These are phyloP conservation scores for Calocybe gangraenosa DNA, from an alignment of 768 basidiomycete genomes.

Conservation along the genomic window DNA sequence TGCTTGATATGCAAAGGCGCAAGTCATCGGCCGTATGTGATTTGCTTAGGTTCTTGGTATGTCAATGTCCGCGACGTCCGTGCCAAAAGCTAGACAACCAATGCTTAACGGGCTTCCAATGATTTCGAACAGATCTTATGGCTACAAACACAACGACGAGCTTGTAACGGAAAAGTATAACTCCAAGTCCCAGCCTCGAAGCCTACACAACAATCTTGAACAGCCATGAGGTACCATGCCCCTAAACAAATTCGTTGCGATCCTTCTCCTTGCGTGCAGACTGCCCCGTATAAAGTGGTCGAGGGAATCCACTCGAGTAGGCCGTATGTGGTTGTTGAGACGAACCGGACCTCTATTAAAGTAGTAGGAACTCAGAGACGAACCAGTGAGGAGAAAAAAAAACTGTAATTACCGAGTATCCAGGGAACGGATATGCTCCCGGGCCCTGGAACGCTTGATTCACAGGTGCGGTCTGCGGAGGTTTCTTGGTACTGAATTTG, in stretches of 20 bases:
- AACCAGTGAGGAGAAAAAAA: conserved; percentile 1
- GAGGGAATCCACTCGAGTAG: conserved; percentile 15
- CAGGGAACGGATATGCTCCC: conserved; percentile 17
- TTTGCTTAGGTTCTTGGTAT: too few relatives aligned
- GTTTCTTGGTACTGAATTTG: conserved; percentile 11
- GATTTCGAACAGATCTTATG: neutral
- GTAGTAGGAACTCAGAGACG: conserved; percentile 1
- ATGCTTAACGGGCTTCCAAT: too few relatives aligned
- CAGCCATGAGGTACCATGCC: neutral
- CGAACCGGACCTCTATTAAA: conserved; percentile 8
- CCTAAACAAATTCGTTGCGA: conserved; percentile 6
- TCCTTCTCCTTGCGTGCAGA: conserved; percentile 14
- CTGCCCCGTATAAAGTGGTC: conserved; percentile 19
- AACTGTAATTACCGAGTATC: conserved; percentile 18
- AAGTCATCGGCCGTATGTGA: too few relatives aligned
- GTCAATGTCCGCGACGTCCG: too few relatives aligned
- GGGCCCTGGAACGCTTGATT: conserved; percentile 7
- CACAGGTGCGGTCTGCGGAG: conserved; percentile 17
- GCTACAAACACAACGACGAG: neutral
- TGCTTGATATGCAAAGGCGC: too few relatives aligned
- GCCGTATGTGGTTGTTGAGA: conserved; percentile 19
- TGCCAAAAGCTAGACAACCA: too few relatives aligned
- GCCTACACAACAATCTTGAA: too few relatives aligned
- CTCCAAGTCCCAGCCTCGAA: conserved; percentile 7
- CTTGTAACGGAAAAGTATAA: neutral